A percentile compares a stretch with the other conserved stretches of the same genome.
These are phyloP conservation scores for Xylariaceae sp. DNA, from an alignment of 2,329 filamentous ascomycete species.

Conservation along the genomic window DNA sequence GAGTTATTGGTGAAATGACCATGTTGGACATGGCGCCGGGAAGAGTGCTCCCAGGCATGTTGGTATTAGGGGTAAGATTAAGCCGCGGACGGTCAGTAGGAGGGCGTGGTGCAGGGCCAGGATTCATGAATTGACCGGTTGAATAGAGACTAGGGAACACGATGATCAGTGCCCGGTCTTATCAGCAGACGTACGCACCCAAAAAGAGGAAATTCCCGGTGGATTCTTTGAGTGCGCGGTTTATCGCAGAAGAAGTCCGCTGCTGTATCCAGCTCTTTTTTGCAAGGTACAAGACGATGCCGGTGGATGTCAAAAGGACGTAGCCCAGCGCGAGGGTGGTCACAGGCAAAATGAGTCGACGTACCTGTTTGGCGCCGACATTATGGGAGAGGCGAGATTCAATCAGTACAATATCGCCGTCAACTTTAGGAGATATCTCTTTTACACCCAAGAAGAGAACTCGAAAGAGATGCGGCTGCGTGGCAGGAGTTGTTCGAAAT, in stretches of 20 bases:
- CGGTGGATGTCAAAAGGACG: too few species aligned
- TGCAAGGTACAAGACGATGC: too few species aligned
- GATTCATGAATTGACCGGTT: constrained; percentile 83
- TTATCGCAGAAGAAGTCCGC: background rate
- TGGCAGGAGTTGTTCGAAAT: constrained; percentile 12
- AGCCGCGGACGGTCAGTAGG: constrained; percentile 80
- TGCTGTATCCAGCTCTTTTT: too few species aligned
- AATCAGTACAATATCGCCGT: constrained; percentile 11
- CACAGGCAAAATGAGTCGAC: constrained; percentile 7
- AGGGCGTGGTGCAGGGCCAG: constrained; percentile 87
- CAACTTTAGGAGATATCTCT: constrained; percentile 1
- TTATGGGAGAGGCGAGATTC: constrained; percentile 9
- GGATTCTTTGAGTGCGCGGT: background rate
- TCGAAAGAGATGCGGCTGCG: constrained; percentile 2
- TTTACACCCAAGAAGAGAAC: constrained; percentile 4
- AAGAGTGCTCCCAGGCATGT: constrained; percentile 57
- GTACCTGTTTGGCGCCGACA: constrained; percentile 26
- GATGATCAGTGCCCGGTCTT: background rate
- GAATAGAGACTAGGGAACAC: constrained; percentile 48
- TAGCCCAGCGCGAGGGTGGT: too few species aligned
- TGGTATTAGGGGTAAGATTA: constrained; percentile 71
- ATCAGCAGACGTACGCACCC: too few species aligned
- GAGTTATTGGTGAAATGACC: constrained; percentile 67
- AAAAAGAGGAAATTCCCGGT: too few species aligned
- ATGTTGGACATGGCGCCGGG: constrained; percentile 77